A percentile compares a stretch with the other conserved stretches of the same genome.
Conservation (phyloP, 139 green algal genomes). For the Limnomonas spitsbergensis region DNA sequence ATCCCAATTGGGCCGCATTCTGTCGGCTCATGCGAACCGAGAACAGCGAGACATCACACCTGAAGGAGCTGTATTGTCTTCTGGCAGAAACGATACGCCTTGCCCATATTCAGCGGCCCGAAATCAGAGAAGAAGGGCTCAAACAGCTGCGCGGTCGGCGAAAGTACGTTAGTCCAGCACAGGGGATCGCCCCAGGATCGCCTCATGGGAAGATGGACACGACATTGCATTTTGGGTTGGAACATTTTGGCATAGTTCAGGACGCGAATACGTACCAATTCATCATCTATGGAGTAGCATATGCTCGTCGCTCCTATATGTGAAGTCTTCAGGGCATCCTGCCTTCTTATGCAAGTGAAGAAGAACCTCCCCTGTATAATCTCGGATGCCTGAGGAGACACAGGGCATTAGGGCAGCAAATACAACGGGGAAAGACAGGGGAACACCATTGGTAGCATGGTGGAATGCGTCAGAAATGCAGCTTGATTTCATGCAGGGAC, state of each 20-base stretch:
- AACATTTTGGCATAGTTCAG: not conserved
- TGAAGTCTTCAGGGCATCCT: conserved; percentile 30
- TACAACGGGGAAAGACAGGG: no score
- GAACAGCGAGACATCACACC: no score
- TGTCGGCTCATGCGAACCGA: no score
- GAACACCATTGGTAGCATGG: no score
- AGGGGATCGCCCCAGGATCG: not conserved
- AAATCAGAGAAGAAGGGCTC: conserved; percentile 93
- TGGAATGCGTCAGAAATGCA: not conserved
- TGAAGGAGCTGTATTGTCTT: conserved; percentile 61
- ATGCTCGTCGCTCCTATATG: conserved; percentile 34
- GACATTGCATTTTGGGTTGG: not conserved
- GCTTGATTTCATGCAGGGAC: not conserved
- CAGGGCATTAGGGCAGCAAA: not conserved
- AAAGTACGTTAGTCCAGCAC: not conserved
- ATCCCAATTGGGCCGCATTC: no score
- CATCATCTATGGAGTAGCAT: conserved; percentile 65
- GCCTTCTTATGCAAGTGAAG: conserved; percentile 45
- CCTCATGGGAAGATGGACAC: not conserved
- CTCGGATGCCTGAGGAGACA: conserved; percentile 40
- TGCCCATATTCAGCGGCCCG: conserved; percentile 84
- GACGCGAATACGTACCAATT: conserved; percentile 49
- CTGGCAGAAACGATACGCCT: conserved; percentile 73
- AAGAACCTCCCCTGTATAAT: conserved; percentile 64
- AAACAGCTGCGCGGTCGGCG: conserved; percentile 60